Evolutionary conservation across 495 filamentous ascomycete species (phyloP).

Genomic region (Letharia lupina): DNA sequence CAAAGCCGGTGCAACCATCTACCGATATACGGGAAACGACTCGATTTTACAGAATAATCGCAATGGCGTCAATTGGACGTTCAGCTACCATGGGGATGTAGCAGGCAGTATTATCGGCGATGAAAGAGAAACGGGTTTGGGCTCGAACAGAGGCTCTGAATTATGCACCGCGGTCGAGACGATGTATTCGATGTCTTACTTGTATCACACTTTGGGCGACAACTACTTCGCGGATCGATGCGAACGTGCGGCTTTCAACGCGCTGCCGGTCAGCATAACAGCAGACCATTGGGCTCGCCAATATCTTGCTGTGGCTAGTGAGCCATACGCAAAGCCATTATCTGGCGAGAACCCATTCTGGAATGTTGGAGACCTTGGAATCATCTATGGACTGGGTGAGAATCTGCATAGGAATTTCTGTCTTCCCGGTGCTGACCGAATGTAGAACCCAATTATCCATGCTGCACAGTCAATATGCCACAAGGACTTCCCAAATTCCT

Average conservation of each 20-base stretch:
- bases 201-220: slow-evolving; percentile 38
- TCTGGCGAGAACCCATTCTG: slow-evolving; percentile 40
- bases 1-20: slow-evolving; percentile 37
- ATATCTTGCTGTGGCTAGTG: slow-evolving; percentile 52
- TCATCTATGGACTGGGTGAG: slow-evolving; percentile 38
- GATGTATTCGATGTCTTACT: slow-evolving; percentile 38
- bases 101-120: slow-evolving; percentile 36
- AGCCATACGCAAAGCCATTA: slow-evolving; percentile 41
- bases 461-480: slow-evolving; percentile 57
- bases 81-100: slow-evolving; percentile 40
- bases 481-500: slow-evolving; percentile 55
- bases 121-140: slow-evolving; percentile 30
- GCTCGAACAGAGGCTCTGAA: slow-evolving; percentile 34
- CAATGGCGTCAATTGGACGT: slow-evolving; percentile 41
- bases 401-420: slow-evolving; percentile 23
- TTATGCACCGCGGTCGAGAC: slow-evolving; percentile 38
- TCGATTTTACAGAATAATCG: slow-evolving; percentile 33
- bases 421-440: neutral
- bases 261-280: slow-evolving; percentile 47
- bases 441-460: slow-evolving; percentile 40
- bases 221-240: slow-evolving; percentile 48
- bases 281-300: slow-evolving; percentile 54
- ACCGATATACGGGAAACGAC: slow-evolving; percentile 27
- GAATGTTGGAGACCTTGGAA: slow-evolving; percentile 38
- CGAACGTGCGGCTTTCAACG: slow-evolving; percentile 53